Base-by-base conservation (phyloP, 208 protist genomes). In the Trypanosoma platydactyli region DNA sequence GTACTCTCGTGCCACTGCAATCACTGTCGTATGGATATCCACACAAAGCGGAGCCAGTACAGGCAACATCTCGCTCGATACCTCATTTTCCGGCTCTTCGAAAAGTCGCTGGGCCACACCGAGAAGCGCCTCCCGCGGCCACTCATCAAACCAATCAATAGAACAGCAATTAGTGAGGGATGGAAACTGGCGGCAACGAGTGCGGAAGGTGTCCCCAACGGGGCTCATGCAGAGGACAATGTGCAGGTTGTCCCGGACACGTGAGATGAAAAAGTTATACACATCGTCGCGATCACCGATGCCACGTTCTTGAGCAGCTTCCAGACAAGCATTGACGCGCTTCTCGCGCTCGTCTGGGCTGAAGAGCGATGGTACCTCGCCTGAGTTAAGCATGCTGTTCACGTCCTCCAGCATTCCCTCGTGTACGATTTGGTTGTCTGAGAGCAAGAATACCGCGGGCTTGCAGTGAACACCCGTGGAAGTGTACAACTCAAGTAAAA, bases 131-230 rank as follows among this genome's bases (percentile, higher is more conserved):
- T 98, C 94, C 13, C 65, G 48, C 35, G 98, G 97, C 97, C 98
- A 99, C 66, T 94, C 88, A 64, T 96, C 91, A 71, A 98, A 98
- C 98, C 98, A 99, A 77, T 99, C 97, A 64, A 99, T 98, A 41
- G 92, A 87, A 79, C 97, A 98, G 79, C 98, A 99, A 81, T 98
- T 99, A 22, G 98, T 96, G 5, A 99, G 85, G 18, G 97, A 98
- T 12, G 98, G 98, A 73, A 98, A 99, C 84, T 98, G 95, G 44
- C 96, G 88, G 68, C 92, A 97, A 30, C 97, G 88, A 11, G 83
- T 89, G 58, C 96, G 92, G 73, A 99, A 99, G 45, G 79, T 88
- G 61, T 98, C 91, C 9, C 97, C 97, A 35, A 98, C 92, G 15
- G 98, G 98, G 51, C 84, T 97, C 92, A 99, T 98, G 71, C 89